Conservation (phyloP, 2,329 filamentous ascomycete genomes). For the Paracorniculantispora psalliotae region DNA sequence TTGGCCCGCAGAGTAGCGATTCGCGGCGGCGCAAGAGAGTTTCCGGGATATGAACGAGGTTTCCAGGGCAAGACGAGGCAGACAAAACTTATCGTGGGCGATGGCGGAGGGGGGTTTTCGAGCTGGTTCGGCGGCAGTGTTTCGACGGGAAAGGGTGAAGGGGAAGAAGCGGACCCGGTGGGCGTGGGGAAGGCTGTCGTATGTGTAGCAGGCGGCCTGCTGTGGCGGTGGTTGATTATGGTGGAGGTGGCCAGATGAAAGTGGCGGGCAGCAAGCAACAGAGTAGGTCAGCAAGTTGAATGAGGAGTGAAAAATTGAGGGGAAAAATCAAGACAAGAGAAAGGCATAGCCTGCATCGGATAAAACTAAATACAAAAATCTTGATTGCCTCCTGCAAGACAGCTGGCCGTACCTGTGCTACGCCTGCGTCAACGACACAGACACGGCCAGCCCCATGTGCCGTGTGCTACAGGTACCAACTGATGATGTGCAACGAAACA, state of each 20-base stretch:
- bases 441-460: not conserved
- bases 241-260: not conserved
- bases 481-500: not conserved
- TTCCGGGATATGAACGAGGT: too few relatives aligned
- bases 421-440: not conserved
- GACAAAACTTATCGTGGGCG: too few relatives aligned
- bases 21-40: too few relatives aligned
- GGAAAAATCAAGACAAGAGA: too few relatives aligned
- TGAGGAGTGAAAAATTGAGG: not conserved
- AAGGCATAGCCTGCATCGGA: too few relatives aligned
- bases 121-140: not conserved
- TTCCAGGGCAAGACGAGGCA: too few relatives aligned
- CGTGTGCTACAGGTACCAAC: not conserved
- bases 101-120: constrained; percentile 11
- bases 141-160: constrained; percentile 11
- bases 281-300: too few relatives aligned
- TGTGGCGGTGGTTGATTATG: not conserved
- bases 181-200: constrained; percentile 11
- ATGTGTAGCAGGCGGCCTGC: too few relatives aligned
- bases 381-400: too few relatives aligned
- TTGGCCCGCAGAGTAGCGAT: too few relatives aligned
- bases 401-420: not conserved
- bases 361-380: too few relatives aligned
- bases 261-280: not conserved
- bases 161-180: constrained; percentile 7